Evolutionary conservation across 2,329 filamentous ascomycete genomes (phyloP).

Genomic region (Fusarium penzigii): DNA sequence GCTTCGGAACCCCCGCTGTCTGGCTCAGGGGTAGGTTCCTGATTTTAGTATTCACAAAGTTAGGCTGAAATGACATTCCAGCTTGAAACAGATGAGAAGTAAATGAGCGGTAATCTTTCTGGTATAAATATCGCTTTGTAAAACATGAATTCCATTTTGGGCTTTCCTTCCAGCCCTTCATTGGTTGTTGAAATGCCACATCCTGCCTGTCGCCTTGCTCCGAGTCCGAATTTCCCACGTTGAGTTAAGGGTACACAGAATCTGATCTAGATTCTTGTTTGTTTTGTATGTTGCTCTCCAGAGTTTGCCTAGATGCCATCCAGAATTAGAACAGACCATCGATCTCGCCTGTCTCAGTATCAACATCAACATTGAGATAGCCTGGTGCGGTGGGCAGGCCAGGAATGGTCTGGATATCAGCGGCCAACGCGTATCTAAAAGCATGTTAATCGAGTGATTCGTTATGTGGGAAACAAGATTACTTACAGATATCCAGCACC

Average conservation of each 20-base stretch:
- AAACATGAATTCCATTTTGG: neutral
- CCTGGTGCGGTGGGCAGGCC: slow-evolving; percentile 93
- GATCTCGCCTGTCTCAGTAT: slow-evolving; percentile 81
- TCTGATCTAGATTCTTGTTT: slow-evolving; percentile 3
- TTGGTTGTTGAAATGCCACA: slow-evolving; percentile 34
- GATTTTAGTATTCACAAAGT: neutral
- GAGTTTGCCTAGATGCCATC: neutral
- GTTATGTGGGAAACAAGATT: neutral
- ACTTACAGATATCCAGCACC: slow-evolving; percentile 88
- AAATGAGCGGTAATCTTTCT: neutral
- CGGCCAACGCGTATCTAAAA: slow-evolving; percentile 81
- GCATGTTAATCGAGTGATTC: slow-evolving; percentile 33
- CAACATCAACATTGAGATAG: slow-evolving; percentile 90
- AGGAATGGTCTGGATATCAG: slow-evolving; percentile 97
- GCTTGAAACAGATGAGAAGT: neutral
- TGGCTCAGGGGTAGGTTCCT: too few relatives aligned
- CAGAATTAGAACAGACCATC: slow-evolving; percentile 77
- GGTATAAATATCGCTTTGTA: neutral
- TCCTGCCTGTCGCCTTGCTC: slow-evolving; percentile 24
- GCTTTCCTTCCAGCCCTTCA: slow-evolving; percentile 8
- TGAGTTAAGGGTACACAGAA: slow-evolving; percentile 28
- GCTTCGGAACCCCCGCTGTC: too few relatives aligned
- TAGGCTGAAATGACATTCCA: neutral
- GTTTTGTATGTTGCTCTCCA: neutral
- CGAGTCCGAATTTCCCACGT: slow-evolving; percentile 25